These are phyloP conservation scores for Trichophyton simii DNA, from an alignment of 2,329 filamentous ascomycete genomes.

Conservation along the genomic window DNA sequence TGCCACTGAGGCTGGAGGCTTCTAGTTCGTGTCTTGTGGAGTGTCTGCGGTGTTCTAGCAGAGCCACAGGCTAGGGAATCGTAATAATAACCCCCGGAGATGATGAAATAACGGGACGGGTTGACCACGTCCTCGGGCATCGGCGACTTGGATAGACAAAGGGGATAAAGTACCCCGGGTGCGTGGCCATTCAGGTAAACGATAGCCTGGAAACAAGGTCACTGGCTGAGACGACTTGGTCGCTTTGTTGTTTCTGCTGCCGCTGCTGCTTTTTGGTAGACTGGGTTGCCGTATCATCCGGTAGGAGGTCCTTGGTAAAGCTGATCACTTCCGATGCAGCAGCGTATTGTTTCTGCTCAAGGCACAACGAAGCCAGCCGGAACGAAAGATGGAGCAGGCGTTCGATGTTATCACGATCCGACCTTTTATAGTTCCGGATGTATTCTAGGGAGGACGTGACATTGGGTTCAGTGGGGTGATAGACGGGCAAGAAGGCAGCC, in stretches of 20 bases:
- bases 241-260: not conserved
- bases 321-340: constrained; percentile 22
- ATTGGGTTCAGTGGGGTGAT: constrained; percentile 28
- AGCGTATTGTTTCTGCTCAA: constrained; percentile 21
- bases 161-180: not conserved
- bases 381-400: constrained; percentile 24
- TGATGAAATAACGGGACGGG: too few relatives aligned
- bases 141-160: too few relatives aligned
- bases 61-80: too few relatives aligned
- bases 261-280: too few relatives aligned
- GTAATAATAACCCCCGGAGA: too few relatives aligned
- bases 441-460: constrained; percentile 21
- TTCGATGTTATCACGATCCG: constrained; percentile 17
- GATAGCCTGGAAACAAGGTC: not conserved
- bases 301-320: constrained; percentile 22
- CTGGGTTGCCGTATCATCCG: constrained; percentile 12
- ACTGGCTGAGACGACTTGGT: not conserved
- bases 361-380: constrained; percentile 27
- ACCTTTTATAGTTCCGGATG: constrained; percentile 15
- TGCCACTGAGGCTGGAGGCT: not conserved
- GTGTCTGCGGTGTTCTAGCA: not conserved
- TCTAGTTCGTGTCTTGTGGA: not conserved
- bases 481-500: constrained; percentile 22
- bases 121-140: too few relatives aligned
- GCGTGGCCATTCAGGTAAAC: not conserved